A percentile compares a stretch with the other conserved stretches of the same genome.
Conservation (phyloP, 75 land plant genomes). For the Selaginella tamariscina region DNA sequence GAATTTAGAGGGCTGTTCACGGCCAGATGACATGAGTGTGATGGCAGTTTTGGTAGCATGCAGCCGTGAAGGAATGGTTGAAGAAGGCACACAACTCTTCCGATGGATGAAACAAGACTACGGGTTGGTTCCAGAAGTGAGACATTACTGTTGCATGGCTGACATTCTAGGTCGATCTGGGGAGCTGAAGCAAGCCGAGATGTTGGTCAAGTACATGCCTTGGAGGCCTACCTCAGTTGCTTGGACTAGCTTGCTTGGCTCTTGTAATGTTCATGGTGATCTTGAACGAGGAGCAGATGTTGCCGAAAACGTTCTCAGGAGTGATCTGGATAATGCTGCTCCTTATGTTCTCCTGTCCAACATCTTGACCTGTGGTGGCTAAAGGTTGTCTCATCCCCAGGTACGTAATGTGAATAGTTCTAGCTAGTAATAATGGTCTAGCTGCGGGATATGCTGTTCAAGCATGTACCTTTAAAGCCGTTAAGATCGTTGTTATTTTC, state of each 20-base stretch:
- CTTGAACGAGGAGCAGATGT: conserved; percentile 24
- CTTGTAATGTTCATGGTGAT: conserved; percentile 28
- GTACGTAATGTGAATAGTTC: too few relatives aligned
- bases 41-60: conserved; percentile 27
- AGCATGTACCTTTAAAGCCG: too few relatives aligned
- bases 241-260: conserved; percentile 37
- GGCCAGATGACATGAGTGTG: neutral
- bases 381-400: too few relatives aligned
- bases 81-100: conserved; percentile 33
- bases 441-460: too few relatives aligned
- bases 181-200: conserved; percentile 19
- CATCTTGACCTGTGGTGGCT: too few relatives aligned
- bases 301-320: neutral
- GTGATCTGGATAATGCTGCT: neutral
- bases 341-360: conserved; percentile 5
- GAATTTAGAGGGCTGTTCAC: neutral
- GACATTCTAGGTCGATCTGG: conserved; percentile 40
- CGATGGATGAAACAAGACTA: conserved; percentile 26
- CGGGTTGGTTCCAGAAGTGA: conserved; percentile 21
- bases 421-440: too few relatives aligned
- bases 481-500: too few relatives aligned
- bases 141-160: conserved; percentile 37
- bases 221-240: conserved; percentile 28
- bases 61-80: conserved; percentile 30
- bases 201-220: conserved; percentile 37